Evolutionary conservation across 768 basidiomycete genomes (phyloP).

Genomic region (Collybia sp.): DNA sequence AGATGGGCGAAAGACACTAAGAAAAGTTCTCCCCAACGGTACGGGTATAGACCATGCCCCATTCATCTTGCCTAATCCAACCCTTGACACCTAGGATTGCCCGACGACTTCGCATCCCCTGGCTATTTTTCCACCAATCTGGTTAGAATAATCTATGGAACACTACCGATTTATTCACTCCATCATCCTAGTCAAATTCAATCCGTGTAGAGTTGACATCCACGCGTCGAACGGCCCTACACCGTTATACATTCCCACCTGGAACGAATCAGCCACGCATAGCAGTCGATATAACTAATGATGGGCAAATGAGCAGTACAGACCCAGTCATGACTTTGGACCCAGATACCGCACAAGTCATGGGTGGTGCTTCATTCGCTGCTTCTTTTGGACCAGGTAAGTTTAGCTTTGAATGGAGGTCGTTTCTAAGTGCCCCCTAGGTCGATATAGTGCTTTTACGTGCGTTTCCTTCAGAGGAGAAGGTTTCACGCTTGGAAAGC

Average conservation of each 20-base stretch:
- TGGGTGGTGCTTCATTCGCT: conserved; percentile 42
- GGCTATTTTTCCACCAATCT: conserved; percentile 65
- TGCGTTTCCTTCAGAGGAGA: conserved; percentile 60
- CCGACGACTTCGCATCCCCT: conserved; percentile 59
- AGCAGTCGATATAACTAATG: conserved; percentile 57
- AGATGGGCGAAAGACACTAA: conserved; percentile 35
- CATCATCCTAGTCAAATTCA: conserved; percentile 36
- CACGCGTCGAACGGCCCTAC: conserved; percentile 54
- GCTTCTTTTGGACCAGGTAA: conserved; percentile 53
- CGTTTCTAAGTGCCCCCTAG: conserved; percentile 14
- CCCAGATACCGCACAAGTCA: conserved; percentile 43
- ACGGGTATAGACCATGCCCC: conserved; percentile 1
- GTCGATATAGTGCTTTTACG: conserved; percentile 50
- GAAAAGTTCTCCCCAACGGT: conserved; percentile 51
- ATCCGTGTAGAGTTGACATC: conserved; percentile 58
- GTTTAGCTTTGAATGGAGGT: neutral
- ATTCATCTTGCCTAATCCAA: neutral
- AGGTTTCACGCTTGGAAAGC: conserved; percentile 38
- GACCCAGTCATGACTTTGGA: conserved; percentile 44
- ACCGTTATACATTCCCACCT: conserved; percentile 52
- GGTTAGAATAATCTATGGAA: conserved; percentile 21
- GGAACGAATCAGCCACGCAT: conserved; percentile 46
- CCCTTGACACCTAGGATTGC: conserved; percentile 30
- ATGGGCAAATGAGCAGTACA: conserved; percentile 49
- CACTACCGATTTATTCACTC: neutral